Conservation (phyloP, 208 protist genomes). For the Trypanosoma brucei region DNA sequence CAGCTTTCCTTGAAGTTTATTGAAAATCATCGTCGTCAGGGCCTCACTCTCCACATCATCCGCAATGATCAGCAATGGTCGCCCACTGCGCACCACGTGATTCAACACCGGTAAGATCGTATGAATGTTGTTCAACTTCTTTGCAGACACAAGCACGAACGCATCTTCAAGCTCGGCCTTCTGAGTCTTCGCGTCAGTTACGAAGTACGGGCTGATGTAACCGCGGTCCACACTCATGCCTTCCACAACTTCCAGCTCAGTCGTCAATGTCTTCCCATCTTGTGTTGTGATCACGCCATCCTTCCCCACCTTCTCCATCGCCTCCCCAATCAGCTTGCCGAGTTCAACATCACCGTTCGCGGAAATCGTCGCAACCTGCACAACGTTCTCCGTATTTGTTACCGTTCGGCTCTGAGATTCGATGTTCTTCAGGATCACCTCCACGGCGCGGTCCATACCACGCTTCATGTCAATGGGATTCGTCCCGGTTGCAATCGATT, state of each 20-base stretch:
- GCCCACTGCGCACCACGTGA: constrained; percentile 64
- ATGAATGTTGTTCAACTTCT: constrained; percentile 93
- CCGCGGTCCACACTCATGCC: constrained; percentile 98
- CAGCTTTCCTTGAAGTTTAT: constrained; percentile 83
- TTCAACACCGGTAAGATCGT: constrained; percentile 91
- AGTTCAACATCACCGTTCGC: constrained; percentile 98
- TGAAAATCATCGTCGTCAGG: constrained; percentile 86
- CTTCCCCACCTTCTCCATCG: constrained; percentile 99
- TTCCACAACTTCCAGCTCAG: constrained; percentile 97
- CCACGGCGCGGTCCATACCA: constrained; percentile 97
- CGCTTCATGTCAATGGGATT: constrained; percentile 99
- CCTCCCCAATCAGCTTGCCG: constrained; percentile 96
- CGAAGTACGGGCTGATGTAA: constrained; percentile 98
- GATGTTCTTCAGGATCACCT: constrained; percentile 85
- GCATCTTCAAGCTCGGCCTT: constrained; percentile 95
- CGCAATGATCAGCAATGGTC: constrained; percentile 98
- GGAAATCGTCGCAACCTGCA: constrained; percentile 98
- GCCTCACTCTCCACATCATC: constrained; percentile 99
- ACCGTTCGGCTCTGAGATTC: constrained; percentile 90
- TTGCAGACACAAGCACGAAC: constrained; percentile 93
- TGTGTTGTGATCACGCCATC: constrained; percentile 99
- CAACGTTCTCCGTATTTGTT: constrained; percentile 94
- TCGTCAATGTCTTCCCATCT: constrained; percentile 97
- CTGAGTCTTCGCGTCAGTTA: constrained; percentile 97
- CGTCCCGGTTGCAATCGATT: constrained; percentile 96